A percentile compares a stretch with the other conserved stretches of the same genome.
These are phyloP conservation scores for Neurospora africana DNA, from an alignment of 495 filamentous ascomycete species.

Conservation along the genomic window DNA sequence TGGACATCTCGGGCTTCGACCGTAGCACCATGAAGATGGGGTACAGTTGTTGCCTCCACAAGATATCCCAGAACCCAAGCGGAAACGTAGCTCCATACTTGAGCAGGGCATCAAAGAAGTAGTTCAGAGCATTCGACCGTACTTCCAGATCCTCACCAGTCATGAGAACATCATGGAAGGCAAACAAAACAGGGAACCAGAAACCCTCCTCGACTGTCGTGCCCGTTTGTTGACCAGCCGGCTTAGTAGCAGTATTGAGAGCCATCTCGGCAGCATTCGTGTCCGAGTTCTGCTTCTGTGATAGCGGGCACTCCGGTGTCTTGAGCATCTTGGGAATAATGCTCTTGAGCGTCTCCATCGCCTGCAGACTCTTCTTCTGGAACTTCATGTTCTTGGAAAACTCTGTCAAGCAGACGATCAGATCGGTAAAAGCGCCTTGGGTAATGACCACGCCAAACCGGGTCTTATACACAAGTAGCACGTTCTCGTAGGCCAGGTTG, in stretches of 20 bases:
- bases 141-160: constrained; percentile 98
- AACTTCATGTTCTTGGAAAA: constrained; percentile 98
- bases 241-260: constrained; percentile 9
- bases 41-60: constrained; percentile 93
- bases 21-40: constrained; percentile 98
- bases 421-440: constrained; percentile 91
- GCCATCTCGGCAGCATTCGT: neutral
- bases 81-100: constrained; percentile 87
- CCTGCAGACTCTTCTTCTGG: constrained; percentile 94
- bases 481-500: constrained; percentile 91
- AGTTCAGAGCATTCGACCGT: constrained; percentile 83
- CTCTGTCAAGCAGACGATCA: constrained; percentile 91
- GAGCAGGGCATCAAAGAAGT: constrained; percentile 89
- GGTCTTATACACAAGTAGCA: constrained; percentile 96
- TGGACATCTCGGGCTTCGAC: constrained; percentile 89
- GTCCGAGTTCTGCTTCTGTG: constrained; percentile 35
- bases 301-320: constrained; percentile 91
- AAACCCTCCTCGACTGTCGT: constrained; percentile 89
- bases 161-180: constrained; percentile 98
- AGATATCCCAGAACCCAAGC: constrained; percentile 91
- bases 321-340: constrained; percentile 89
- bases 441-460: constrained; percentile 92
- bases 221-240: constrained; percentile 34
- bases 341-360: constrained; percentile 87
- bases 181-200: constrained; percentile 96